A percentile compares a stretch with the other conserved stretches of the same genome.
Evolutionary conservation across 23 red algal species (phyloP).

Genomic region (Gracilaria vermiculophylla): DNA sequence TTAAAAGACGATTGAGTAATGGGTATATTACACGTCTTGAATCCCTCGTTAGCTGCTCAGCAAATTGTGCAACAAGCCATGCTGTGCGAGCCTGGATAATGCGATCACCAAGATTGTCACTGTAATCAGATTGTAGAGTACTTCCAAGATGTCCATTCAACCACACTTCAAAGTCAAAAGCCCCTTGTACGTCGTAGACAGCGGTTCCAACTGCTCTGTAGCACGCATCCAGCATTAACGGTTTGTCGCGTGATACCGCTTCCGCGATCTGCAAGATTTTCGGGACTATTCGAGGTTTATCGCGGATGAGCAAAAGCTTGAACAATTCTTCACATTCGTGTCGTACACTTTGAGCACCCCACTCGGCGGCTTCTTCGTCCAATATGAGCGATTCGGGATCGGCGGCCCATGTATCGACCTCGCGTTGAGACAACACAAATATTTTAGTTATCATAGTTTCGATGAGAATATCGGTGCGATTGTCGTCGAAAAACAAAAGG

Average conservation of each 20-base stretch:
- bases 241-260: constrained; percentile 39
- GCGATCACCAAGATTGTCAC: constrained; percentile 35
- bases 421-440: constrained; percentile 42
- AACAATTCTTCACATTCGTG: constrained; percentile 67
- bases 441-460: constrained; percentile 56
- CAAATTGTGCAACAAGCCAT: constrained; percentile 65
- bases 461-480: constrained; percentile 20
- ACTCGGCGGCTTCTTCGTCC: constrained; percentile 59
- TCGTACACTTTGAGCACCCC: constrained; percentile 57
- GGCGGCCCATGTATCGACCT: constrained; percentile 48
- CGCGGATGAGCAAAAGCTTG: constrained; percentile 36
- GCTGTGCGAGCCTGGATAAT: constrained; percentile 55
- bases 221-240: constrained; percentile 58
- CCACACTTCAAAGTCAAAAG: constrained; percentile 55
- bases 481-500: constrained; percentile 57
- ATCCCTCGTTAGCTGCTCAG: constrained; percentile 53
- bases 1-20: constrained; percentile 22
- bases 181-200: constrained; percentile 22
- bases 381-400: constrained; percentile 58
- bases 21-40: constrained; percentile 33
- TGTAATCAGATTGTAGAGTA: constrained; percentile 26
- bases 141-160: constrained; percentile 31
- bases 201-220: constrained; percentile 51
- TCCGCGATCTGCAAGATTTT: constrained; percentile 33
- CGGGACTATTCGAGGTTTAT: constrained; percentile 43